Evolutionary conservation across 2,329 filamentous ascomycete species (phyloP), one percentile per base, ranked within the genome.

Genomic region (Mollisia scopiformis): DNA sequence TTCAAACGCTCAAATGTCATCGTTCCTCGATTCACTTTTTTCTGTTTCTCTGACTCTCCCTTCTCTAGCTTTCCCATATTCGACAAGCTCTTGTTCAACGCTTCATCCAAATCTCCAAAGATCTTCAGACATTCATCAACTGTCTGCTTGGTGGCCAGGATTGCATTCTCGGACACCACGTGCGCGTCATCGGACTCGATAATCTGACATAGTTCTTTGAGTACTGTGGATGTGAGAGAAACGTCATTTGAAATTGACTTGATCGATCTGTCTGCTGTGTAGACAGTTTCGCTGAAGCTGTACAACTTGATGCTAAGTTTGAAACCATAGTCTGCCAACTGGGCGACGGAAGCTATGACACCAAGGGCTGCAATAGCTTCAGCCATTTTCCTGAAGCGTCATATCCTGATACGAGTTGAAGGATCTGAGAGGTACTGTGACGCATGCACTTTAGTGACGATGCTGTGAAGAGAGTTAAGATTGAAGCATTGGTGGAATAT

Each of bases 291-390:
- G 50, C 59, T 62, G 59, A 62, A 64, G 16, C 54, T 56, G 31
- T 54, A 62, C 19, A 64, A 56, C 41, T 64, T 64, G 13, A 64
- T 21, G 37, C 47, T 55, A 14, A 64, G 59, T 51, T 62, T 64
- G 52, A 61, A 62, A 6, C 62, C 62, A 19, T 56, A 59, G 30
- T 61, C 62, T 28, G 62, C 58, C 21, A 63, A 51, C 35, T 63
- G 62, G 14, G 51, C 58, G 3, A 63, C 51, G 2, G 62, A 63
- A 13, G 62, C 62, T 10, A 57, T 50, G 21, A 63, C 35, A 19
- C 50, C 62, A 11, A 63, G 33, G 28, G 52, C 58, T 25, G 62
- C 58, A 6, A 63, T 51, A 3, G 55, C 62, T 47, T 63, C 62
- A n/a, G 62, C 62, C 62, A 63, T 63, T 23, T 6, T 19, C 6